Evolutionary conservation across 2,329 filamentous ascomycete genomes (phyloP).

Genomic region (Fonsecaea multimorphosa): DNA sequence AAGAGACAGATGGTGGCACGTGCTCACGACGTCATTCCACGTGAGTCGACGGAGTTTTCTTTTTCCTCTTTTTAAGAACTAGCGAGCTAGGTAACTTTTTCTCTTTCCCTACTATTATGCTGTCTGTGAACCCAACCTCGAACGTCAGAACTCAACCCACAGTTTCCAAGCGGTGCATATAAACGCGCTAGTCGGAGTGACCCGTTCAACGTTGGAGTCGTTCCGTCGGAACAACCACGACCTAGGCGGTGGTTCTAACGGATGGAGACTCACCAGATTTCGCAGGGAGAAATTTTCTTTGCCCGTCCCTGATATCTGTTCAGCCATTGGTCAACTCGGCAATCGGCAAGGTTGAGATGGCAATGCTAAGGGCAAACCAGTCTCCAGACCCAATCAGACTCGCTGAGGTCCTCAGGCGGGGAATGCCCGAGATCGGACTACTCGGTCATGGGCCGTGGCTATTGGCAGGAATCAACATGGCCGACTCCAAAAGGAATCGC

Average conservation of each 20-base stretch:
- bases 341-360: constrained; percentile 10
- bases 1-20: not conserved
- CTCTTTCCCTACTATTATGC: not conserved
- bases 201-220: not conserved
- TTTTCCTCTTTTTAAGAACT: not conserved
- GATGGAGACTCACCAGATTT: not conserved
- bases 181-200: not conserved
- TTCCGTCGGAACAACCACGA: not conserved
- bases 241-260: not conserved
- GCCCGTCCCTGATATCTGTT: not conserved
- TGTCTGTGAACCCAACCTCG: not conserved
- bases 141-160: not conserved
- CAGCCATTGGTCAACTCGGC: constrained; percentile 25
- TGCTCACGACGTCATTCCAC: not conserved
- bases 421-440: constrained; percentile 24
- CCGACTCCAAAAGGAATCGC: constrained; percentile 10
- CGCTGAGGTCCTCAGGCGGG: not conserved
- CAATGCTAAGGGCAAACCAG: not conserved
- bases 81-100: not conserved
- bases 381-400: constrained; percentile 8
- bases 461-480: constrained; percentile 17
- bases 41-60: not conserved
- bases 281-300: constrained; percentile 8
- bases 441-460: not conserved
- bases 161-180: not conserved